Base-by-base conservation (phyloP, 2,329 filamentous ascomycete species). In the Shiraia sp. region DNA sequence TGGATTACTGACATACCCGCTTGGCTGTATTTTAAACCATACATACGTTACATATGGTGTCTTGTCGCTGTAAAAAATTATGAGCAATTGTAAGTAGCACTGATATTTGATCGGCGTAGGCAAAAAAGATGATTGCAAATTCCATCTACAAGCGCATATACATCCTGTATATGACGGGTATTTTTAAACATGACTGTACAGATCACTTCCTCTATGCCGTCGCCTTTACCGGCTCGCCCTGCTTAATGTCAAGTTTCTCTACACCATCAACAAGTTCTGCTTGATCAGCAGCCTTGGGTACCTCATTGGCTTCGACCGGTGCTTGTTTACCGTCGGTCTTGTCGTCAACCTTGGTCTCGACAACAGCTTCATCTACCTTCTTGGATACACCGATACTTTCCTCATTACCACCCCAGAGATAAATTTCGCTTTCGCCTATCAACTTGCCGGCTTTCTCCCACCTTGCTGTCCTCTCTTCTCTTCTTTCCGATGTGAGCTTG, bases 341-440 rank as follows among this genome's bases (percentile, higher is more conserved):
- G 3, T 42, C 37, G n/a, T 17, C 28, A 8, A 14, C 9, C 6
- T 32, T 33, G 13, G 25, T 34, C 6, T 26, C 36, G n/a, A n/a
- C 28, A 9, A 8, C 32, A 12, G 32, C 40, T 30, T 31, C 35
- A 23, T 16, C 24, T 14, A 26, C 32, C 15, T 44, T 36, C 10
- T 37, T 39, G 8, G 17, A 25, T 6, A 19, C 42, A 27, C 39
- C 45, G 19, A 66, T 33, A 32, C 63, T 68, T 13, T 35, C 36
- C 53, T 66, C 66, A 6, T 63, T 58, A 3, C 80, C 83, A n/a
- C 92, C 92, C 50, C 83, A 82, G n/a, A 99, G 77, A 61, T 92
- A 96, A 45, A 84, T 80, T 73, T 99, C 93, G 37, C 81, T 86
- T 73, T 96, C 91, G 19, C 93, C 93, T 52, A 96, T 79, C 48